Evolutionary conservation across 2,329 filamentous ascomycete species (phyloP).

Genomic region (Talaromyces amestolkiae): DNA sequence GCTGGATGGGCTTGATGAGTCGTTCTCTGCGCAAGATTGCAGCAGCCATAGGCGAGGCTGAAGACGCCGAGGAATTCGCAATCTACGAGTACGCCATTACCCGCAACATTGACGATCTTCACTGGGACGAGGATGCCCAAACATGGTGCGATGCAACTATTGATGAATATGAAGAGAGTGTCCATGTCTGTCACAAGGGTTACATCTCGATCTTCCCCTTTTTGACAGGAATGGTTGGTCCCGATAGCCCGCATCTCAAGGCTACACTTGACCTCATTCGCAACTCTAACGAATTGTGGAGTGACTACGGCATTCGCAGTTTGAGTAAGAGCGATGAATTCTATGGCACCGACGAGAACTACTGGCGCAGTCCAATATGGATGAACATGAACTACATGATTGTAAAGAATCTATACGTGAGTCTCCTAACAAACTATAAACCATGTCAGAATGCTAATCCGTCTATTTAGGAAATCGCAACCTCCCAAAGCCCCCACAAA

Average conservation of each 20-base stretch:
- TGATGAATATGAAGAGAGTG: conserved; percentile 88
- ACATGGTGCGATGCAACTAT: conserved; percentile 94
- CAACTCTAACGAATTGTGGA: conserved; percentile 86
- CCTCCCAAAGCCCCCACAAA: conserved; percentile 63
- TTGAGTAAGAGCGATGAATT: conserved; percentile 77
- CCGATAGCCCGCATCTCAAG: conserved; percentile 71
- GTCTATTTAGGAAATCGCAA: conserved; percentile 60
- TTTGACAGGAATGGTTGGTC: conserved; percentile 73
- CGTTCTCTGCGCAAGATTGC: conserved; percentile 80
- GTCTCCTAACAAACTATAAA: conserved; percentile 35
- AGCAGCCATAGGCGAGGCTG: conserved; percentile 66
- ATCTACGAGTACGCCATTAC: conserved; percentile 73
- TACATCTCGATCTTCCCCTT: conserved; percentile 95
- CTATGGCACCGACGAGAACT: conserved; percentile 91
- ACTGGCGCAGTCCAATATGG: conserved; percentile 94
- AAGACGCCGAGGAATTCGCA: conserved; percentile 72
- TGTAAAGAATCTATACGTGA: conserved; percentile 72
- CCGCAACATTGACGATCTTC: conserved; percentile 84
- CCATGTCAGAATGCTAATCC: neutral
- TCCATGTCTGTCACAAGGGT: conserved; percentile 90
- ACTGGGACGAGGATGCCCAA: conserved; percentile 79
- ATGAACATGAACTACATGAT: conserved; percentile 94
- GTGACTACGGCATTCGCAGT: conserved; percentile 80
- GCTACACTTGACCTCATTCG: conserved; percentile 73
- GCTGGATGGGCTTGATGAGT: conserved; percentile 97